Percentiles rank a stretch among this genome's conserved stretches.
phyloP scores from a whole-genome alignment of 352 stramenopile species.

The Globisporangium polare region DNA sequence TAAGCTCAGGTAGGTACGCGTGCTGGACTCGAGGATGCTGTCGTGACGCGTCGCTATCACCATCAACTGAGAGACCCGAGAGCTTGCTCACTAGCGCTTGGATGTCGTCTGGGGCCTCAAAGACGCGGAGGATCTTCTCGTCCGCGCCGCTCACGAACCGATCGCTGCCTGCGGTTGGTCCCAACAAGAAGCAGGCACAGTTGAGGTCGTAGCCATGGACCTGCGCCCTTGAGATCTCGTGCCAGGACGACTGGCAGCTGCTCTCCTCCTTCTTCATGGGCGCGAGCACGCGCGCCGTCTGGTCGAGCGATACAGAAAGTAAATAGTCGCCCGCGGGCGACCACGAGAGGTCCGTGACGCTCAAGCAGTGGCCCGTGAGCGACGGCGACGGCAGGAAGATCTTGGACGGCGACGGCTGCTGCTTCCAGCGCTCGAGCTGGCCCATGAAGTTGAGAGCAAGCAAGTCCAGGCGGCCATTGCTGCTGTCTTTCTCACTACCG shows the following conservation, averaged over 20 bases:
- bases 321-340: slow-evolving; percentile 56
- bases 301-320: slow-evolving; percentile 68
- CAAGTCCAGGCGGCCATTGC: slow-evolving; percentile 31
- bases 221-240: slow-evolving; percentile 73
- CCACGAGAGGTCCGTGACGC: slow-evolving; percentile 70
- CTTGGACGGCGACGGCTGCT: slow-evolving; percentile 41
- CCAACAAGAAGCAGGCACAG: slow-evolving; percentile 52
- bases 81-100: slow-evolving; percentile 27
- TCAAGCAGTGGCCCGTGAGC: slow-evolving; percentile 49
- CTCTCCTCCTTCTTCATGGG: slow-evolving; percentile 11
- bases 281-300: slow-evolving; percentile 61
- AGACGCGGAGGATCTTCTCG: slow-evolving; percentile 81
- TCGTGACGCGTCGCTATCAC: not conserved
- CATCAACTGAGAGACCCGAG: slow-evolving; percentile 1
- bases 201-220: slow-evolving; percentile 84
- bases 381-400: slow-evolving; percentile 47
- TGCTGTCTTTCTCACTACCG: slow-evolving; percentile 1
- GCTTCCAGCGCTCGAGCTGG: slow-evolving; percentile 65
- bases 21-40: slow-evolving; percentile 28
- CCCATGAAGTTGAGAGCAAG: slow-evolving; percentile 58
- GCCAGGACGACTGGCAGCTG: slow-evolving; percentile 20
- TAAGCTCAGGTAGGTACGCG: slow-evolving; percentile 72
- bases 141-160: slow-evolving; percentile 75
- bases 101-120: slow-evolving; percentile 56
- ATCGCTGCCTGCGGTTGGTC: slow-evolving; percentile 19